phyloP scores from a whole-genome alignment of 768 basidiomycete species.

The Boletus coccyginus region DNA sequence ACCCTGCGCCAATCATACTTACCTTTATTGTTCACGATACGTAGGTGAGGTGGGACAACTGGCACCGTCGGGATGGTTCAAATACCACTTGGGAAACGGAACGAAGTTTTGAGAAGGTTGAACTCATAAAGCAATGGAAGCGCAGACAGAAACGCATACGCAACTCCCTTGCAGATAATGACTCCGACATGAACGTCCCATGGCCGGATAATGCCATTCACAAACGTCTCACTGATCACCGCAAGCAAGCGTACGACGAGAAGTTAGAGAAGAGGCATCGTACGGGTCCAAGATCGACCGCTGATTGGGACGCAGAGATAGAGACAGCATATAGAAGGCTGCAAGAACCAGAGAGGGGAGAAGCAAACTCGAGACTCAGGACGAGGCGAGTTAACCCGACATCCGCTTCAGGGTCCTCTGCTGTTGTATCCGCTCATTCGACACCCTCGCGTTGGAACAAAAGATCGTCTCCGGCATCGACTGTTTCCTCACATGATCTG shows the following conservation, averaged over 20 bases:
- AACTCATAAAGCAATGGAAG: conserved; percentile 35
- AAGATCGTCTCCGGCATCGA: conserved; percentile 13
- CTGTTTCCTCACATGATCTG: conserved; percentile 9
- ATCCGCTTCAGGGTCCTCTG: conserved; percentile 9
- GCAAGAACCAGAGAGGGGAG: conserved; percentile 29
- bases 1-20: background rate
- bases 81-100: conserved; percentile 52
- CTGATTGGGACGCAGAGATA: conserved; percentile 28
- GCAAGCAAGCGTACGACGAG: conserved; percentile 45
- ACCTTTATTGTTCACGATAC: background rate
- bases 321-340: conserved; percentile 14
- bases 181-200: conserved; percentile 37
- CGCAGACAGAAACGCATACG: conserved; percentile 32
- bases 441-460: conserved; percentile 5
- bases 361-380: conserved; percentile 21
- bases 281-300: conserved; percentile 7
- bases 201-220: conserved; percentile 43
- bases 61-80: conserved; percentile 51
- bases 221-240: conserved; percentile 42
- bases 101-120: conserved; percentile 11
- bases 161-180: conserved; percentile 24
- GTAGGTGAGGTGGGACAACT: conserved; percentile 53
- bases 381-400: conserved; percentile 13
- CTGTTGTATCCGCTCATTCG: background rate
- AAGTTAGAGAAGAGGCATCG: conserved; percentile 32